Percentiles rank a stretch among this genome's conserved stretches.
These are phyloP conservation scores for Soucietia sequanensis DNA, from an alignment of 805 yeast genomes.

Conservation along the genomic window DNA sequence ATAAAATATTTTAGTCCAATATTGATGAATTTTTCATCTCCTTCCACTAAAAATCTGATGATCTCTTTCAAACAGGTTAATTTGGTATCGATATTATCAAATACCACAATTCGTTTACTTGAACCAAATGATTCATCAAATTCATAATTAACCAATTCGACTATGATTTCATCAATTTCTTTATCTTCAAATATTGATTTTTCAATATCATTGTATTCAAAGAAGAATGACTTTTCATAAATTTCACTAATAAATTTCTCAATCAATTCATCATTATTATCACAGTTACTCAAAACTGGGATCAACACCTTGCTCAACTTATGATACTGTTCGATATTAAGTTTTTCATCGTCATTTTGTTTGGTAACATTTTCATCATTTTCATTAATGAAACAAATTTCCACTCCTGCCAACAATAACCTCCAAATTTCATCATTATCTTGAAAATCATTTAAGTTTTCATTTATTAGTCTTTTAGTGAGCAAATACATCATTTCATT, in stretches of 20 bases:
- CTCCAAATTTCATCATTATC: conserved; percentile 34
- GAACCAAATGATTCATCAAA: conserved; percentile 60
- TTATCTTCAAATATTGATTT: conserved; percentile 15
- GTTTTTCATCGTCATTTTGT: conserved; percentile 30
- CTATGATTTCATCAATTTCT: conserved; percentile 35
- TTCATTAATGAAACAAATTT: conserved; percentile 37
- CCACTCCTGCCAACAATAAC: conserved; percentile 39
- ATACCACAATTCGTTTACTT: conserved; percentile 47
- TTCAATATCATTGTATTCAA: conserved; percentile 57
- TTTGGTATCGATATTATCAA: conserved; percentile 50
- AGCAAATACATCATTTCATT: conserved; percentile 39
- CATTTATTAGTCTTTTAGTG: conserved; percentile 26
- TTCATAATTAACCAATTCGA: conserved; percentile 37
- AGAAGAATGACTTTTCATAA: conserved; percentile 60
- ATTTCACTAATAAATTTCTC: conserved; percentile 47
- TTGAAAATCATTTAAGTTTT: conserved; percentile 9
- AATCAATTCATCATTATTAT: conserved; percentile 25
- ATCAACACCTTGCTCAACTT: conserved; percentile 41
- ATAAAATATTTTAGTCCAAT: conserved; percentile 40
- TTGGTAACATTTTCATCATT: background rate
- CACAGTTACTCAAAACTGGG: conserved; percentile 25
- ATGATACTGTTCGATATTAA: conserved; percentile 46
- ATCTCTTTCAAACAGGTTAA: conserved; percentile 51
- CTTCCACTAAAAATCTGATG: conserved; percentile 38
- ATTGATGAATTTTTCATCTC: conserved; percentile 21